Conservation (phyloP, 2,329 filamentous ascomycete species). For the Neodidymelliopsis sp. region DNA sequence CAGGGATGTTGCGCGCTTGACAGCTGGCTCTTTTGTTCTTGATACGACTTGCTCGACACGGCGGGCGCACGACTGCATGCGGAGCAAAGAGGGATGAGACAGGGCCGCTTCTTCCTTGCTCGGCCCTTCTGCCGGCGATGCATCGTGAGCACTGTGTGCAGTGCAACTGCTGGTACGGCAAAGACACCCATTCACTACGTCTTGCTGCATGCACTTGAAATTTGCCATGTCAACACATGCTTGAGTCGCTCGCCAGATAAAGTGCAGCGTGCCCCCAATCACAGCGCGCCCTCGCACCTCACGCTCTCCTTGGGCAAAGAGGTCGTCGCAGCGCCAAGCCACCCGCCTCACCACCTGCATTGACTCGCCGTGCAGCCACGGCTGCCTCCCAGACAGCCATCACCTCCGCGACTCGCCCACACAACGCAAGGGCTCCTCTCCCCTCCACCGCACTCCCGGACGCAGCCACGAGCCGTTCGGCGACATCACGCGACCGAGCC, state of each 20-base stretch:
- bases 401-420: constrained; percentile 41
- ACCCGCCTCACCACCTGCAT: constrained; percentile 22
- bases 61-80: constrained; percentile 10
- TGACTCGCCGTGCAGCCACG: constrained; percentile 24
- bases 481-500: constrained; percentile 33
- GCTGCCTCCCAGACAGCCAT: constrained; percentile 36
- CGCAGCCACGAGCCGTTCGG: constrained; percentile 33
- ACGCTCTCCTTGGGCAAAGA: constrained; percentile 8
- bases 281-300: neutral
- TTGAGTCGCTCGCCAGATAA: neutral
- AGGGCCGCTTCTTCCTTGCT: constrained; percentile 1
- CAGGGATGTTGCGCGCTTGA: neutral
- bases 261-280: constrained; percentile 2
- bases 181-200: neutral
- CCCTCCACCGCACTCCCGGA: constrained; percentile 33
- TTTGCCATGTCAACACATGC: neutral
- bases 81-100: constrained; percentile 3
- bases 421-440: constrained; percentile 36
- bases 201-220: neutral
- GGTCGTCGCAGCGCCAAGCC: constrained; percentile 29
- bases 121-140: constrained; percentile 8
- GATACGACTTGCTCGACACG: neutral
- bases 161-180: neutral
- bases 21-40: neutral
- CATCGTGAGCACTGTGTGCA: constrained; percentile 3